phyloP scores from a whole-genome alignment of 2,329 filamentous ascomycete genomes.

The Metarhizium robertsii region DNA sequence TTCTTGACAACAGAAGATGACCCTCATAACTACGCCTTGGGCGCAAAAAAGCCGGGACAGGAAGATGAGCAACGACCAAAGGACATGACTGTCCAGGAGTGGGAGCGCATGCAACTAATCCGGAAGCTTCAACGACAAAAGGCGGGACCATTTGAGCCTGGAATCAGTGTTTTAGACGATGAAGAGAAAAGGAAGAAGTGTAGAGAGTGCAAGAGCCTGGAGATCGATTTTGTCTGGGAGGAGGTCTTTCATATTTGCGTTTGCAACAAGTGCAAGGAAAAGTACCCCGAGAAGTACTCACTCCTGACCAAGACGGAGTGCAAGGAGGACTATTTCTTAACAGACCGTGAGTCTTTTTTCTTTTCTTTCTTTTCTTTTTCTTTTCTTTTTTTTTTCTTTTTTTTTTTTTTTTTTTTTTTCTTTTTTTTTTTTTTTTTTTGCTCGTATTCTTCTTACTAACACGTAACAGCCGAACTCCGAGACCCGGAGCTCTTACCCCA shows the following conservation, averaged over 20 bases:
- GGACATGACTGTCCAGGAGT: conserved; percentile 83
- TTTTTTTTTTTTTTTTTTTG: not conserved
- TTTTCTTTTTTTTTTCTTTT: not conserved
- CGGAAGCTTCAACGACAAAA: conserved; percentile 63
- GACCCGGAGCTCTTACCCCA: conserved; percentile 82
- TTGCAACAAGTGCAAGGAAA: conserved; percentile 81
- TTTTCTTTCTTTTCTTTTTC: too few relatives aligned
- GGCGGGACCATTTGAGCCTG: conserved; percentile 79
- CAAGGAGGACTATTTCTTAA: conserved; percentile 88
- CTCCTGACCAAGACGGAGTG: conserved; percentile 95
- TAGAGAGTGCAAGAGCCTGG: conserved; percentile 69
- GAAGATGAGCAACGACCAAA: conserved; percentile 57
- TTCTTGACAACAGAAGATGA: conserved; percentile 90
- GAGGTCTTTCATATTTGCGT: conserved; percentile 70
- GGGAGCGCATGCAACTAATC: conserved; percentile 76
- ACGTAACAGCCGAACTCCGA: conserved; percentile 67
- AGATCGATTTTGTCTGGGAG: conserved; percentile 94
- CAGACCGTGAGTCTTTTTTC: conserved; percentile 77
- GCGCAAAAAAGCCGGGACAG: conserved; percentile 28
- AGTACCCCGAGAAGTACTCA: conserved; percentile 83
- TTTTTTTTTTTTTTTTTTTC: not conserved
- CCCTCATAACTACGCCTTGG: conserved; percentile 71
- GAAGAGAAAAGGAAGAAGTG: conserved; percentile 62
- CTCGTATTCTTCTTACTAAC: not conserved
- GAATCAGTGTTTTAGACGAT: conserved; percentile 64